phyloP scores from a whole-genome alignment of 148 eudicot species.

The Oxyria digyna region DNA sequence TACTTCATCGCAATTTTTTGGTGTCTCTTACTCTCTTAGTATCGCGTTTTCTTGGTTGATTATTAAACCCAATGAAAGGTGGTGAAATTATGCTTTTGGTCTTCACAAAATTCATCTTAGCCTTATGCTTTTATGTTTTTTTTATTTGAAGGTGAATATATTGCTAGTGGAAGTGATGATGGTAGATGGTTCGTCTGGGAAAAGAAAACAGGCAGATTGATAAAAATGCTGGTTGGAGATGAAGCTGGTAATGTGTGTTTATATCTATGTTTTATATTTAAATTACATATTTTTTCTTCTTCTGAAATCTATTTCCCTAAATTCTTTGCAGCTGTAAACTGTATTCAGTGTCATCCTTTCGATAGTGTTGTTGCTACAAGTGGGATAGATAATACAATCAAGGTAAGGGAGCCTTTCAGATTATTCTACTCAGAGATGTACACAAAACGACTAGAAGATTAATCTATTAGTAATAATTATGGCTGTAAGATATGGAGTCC shows the following conservation, averaged over 20 bases:
- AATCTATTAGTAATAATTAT: background rate
- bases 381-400: slow-evolving; percentile 75
- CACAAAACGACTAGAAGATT: background rate
- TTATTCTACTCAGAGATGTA: background rate
- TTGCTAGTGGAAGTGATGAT: slow-evolving; percentile 98
- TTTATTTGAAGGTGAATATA: slow-evolving; percentile 53
- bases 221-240: slow-evolving; percentile 77
- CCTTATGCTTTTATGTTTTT: background rate
- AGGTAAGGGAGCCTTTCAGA: slow-evolving; percentile 32
- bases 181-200: slow-evolving; percentile 99
- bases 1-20: background rate
- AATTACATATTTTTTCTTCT: background rate
- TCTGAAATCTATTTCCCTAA: slow-evolving; percentile 4
- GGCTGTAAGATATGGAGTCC: slow-evolving; percentile 82
- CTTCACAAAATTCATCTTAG: background rate
- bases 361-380: slow-evolving; percentile 90
- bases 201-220: slow-evolving; percentile 78
- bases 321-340: slow-evolving; percentile 68
- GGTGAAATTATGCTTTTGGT: background rate
- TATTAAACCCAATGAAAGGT: background rate
- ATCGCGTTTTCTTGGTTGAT: background rate
- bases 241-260: slow-evolving; percentile 49
- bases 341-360: slow-evolving; percentile 88
- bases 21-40: background rate
- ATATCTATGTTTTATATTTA: background rate